Conservation (phyloP, 2,329 filamentous ascomycete genomes). For the Cyclaneusma minus region DNA sequence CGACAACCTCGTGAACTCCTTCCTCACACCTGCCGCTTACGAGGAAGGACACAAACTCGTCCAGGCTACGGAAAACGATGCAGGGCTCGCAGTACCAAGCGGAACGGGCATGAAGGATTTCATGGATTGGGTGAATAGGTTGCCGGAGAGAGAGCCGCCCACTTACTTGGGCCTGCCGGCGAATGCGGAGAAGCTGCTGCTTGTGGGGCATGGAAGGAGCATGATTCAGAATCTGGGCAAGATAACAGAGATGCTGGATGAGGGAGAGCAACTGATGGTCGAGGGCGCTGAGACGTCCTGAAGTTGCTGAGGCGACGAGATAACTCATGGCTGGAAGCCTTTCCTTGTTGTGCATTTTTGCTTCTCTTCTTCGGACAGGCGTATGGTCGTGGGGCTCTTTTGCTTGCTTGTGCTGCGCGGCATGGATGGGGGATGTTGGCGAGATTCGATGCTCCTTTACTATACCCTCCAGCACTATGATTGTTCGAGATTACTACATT, state of each 20-base stretch:
- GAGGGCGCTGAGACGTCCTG: conserved; percentile 26
- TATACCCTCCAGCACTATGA: no score
- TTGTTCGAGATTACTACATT: no score
- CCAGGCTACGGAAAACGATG: conserved; percentile 39
- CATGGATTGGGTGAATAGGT: conserved; percentile 73
- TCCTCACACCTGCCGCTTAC: conserved; percentile 79
- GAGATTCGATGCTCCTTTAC: no score
- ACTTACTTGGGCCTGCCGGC: conserved; percentile 87
- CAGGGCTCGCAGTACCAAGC: conserved; percentile 57
- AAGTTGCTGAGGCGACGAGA: no score
- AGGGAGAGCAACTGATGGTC: conserved; percentile 79
- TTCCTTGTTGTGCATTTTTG: no score
- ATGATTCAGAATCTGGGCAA: conserved; percentile 74
- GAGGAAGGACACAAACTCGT: conserved; percentile 87
- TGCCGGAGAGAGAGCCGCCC: conserved; percentile 91
- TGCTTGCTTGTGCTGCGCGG: no score
- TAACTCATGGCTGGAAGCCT: no score
- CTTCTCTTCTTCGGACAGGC: no score
- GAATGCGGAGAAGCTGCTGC: conserved; percentile 88
- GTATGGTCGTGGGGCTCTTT: no score
- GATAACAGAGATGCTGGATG: conserved; percentile 78
- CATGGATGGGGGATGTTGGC: no score
- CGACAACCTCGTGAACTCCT: conserved; percentile 53
- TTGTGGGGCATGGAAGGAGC: conserved; percentile 74
- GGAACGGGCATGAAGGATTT: conserved; percentile 78